Percentiles rank a stretch among this genome's conserved stretches.
Evolutionary conservation across 306 rosid genomes (phyloP).

Genomic region (Boehmeria nivea): DNA sequence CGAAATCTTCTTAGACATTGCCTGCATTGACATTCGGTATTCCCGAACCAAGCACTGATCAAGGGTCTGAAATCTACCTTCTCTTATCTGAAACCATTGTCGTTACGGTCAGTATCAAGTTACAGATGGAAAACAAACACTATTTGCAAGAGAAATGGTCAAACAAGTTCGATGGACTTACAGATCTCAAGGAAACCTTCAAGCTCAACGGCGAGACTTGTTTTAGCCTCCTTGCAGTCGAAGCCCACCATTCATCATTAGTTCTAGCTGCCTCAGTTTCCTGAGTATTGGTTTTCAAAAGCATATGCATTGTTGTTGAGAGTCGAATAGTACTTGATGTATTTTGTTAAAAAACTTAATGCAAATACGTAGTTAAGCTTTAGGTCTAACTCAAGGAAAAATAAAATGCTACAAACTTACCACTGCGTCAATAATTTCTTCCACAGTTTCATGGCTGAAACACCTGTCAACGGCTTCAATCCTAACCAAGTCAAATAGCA

Average conservation of each 20-base stretch:
- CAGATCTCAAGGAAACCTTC: slow-evolving; percentile 89
- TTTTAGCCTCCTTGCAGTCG: slow-evolving; percentile 61
- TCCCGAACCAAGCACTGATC: slow-evolving; percentile 85
- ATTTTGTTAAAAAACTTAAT: background rate
- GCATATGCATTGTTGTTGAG: background rate
- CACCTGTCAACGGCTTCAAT: slow-evolving; percentile 66
- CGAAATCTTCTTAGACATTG: slow-evolving; percentile 46
- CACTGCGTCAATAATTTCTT: slow-evolving; percentile 80
- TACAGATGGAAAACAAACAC: background rate
- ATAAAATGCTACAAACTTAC: slow-evolving; percentile 34
- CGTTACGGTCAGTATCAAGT: slow-evolving; percentile 2
- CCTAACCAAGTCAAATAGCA: slow-evolving; percentile 35
- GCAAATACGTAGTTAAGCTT: background rate
- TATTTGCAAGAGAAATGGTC: background rate
- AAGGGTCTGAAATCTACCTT: slow-evolving; percentile 79
- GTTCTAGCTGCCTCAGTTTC: slow-evolving; percentile 60
- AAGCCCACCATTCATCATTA: slow-evolving; percentile 69
- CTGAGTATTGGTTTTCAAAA: slow-evolving; percentile 24
- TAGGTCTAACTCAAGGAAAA: too few relatives aligned
- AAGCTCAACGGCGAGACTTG: slow-evolving; percentile 87
- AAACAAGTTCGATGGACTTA: slow-evolving; percentile 35
- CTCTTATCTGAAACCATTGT: slow-evolving; percentile 54
- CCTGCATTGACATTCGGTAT: slow-evolving; percentile 75
- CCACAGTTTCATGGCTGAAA: slow-evolving; percentile 75
- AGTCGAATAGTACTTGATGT: background rate